Evolutionary conservation across 2,329 filamentous ascomycete genomes (phyloP).

Genomic region (Aspergillus fischeri): DNA sequence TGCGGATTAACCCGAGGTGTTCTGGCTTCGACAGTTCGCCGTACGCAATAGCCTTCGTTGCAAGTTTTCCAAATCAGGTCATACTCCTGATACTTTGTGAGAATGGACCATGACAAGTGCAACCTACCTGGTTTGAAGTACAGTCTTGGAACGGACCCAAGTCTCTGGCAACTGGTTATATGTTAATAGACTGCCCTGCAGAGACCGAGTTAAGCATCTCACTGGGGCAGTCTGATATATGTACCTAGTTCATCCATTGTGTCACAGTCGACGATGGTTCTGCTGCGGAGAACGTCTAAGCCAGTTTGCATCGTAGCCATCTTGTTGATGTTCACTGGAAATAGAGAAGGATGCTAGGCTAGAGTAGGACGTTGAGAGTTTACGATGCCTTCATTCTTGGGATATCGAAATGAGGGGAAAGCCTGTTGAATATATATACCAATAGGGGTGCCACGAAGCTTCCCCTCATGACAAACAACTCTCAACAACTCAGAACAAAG

Average conservation of each 20-base stretch:
- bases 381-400: not conserved
- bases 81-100: not conserved
- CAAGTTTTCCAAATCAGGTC: not conserved
- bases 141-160: slow-evolving; percentile 51
- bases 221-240: not conserved
- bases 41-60: slow-evolving; percentile 46
- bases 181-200: not conserved
- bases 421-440: not conserved
- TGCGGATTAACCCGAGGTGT: slow-evolving; percentile 25
- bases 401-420: not conserved
- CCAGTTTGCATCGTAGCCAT: slow-evolving; percentile 19
- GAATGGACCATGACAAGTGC: too few relatives aligned
- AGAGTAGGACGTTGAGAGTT: not conserved
- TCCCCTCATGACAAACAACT: too few relatives aligned
- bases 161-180: slow-evolving; percentile 38
- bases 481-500: too few relatives aligned
- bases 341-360: not conserved
- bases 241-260: slow-evolving; percentile 48
- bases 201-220: not conserved
- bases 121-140: slow-evolving; percentile 51
- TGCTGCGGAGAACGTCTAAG: slow-evolving; percentile 43
- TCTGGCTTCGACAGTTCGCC: slow-evolving; percentile 43
- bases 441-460: too few relatives aligned
- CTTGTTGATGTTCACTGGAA: slow-evolving; percentile 6
- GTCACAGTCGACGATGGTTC: slow-evolving; percentile 50